Evolutionary conservation across 2,329 filamentous ascomycete genomes (phyloP), one percentile per base, ranked within the genome.

Genomic region (Exophiala viscosa): DNA sequence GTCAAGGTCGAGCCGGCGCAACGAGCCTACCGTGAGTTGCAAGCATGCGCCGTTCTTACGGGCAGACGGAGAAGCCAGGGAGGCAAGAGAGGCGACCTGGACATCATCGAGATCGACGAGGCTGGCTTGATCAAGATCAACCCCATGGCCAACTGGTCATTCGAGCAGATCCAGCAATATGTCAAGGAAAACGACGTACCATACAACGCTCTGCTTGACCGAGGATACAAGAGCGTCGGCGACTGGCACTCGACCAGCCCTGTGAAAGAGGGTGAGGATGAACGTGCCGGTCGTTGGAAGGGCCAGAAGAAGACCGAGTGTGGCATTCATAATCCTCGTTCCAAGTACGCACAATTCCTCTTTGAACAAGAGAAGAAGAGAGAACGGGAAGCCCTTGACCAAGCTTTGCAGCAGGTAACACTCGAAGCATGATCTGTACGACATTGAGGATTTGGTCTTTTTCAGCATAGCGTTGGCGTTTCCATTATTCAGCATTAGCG

Each of bases 241-340:
- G 93, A 99, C 78, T 97, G 91, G 89, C 93, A 99, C 79, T 96
- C 90, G 45, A 99, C 93, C 3, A 86, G 84, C 63, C 91, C 93
- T 10, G 90, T 97, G 56, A 84, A 80, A 59, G 90, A 92, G 54
- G 88, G 88, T 60, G 93, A 99, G 74, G 93, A 97, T 66, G 93
- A 99, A 82, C 86, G 93, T 46, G 87, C 93, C 7, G 93, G 93
- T 53, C 86, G 93, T 62, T 99, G 93, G 93, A 96, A 96, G 81
- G 93, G 93, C 57, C 87, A 90, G 71, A 76, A 80, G 66, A 99
- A 99, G 85, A 95, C 90, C 13, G 93, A 99, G 77, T 99, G 93
- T 71, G 93, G 93, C 43, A 97, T 99, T 67, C 93, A 99, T 82
- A 97, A 97, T 79, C 95, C 93, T 73, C 86, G 91, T 71, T 95